Evolutionary conservation across 1,284 basidiomycete species (phyloP).

Genomic region (Somion occarium): DNA sequence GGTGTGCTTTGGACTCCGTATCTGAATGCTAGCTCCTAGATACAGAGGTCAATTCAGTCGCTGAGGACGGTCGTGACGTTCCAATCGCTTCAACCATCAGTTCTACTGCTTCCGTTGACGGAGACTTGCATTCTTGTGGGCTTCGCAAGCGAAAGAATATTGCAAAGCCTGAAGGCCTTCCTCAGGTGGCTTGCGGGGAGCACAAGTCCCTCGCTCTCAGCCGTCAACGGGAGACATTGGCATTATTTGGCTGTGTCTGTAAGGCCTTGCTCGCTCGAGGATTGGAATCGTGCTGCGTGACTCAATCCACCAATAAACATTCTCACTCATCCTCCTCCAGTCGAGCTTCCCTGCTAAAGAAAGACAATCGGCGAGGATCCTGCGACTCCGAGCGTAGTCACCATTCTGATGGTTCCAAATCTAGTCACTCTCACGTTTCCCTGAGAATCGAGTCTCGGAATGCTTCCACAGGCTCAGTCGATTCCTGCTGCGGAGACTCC

Average conservation of each 20-base stretch:
- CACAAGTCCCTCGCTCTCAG: slow-evolving; percentile 24
- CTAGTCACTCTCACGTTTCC: not conserved
- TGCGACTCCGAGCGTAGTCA: not conserved
- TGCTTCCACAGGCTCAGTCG: slow-evolving; percentile 7
- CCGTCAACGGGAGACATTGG: slow-evolving; percentile 25
- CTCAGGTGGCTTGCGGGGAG: slow-evolving; percentile 23
- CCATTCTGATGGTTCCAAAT: not conserved
- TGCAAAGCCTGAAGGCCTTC: not conserved
- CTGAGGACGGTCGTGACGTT: not conserved
- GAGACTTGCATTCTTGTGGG: slow-evolving; percentile 12
- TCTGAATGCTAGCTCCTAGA: too few relatives aligned
- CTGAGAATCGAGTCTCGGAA: slow-evolving; percentile 2
- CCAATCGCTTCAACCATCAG: not conserved
- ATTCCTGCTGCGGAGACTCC: slow-evolving; percentile 12
- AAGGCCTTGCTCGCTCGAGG: slow-evolving; percentile 25
- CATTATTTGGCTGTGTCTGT: slow-evolving; percentile 28
- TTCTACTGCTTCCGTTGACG: not conserved
- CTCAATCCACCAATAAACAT: slow-evolving; percentile 8
- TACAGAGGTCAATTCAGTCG: too few relatives aligned
- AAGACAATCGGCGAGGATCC: not conserved
- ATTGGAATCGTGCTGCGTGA: slow-evolving; percentile 24
- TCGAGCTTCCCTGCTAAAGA: not conserved
- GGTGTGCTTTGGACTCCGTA: not conserved
- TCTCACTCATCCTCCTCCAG: slow-evolving; percentile 8
- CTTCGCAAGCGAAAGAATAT: slow-evolving; percentile 18